Conservation (phyloP, 352 stramenopile genomes). For the Hyaloperonospora brassicae region DNA sequence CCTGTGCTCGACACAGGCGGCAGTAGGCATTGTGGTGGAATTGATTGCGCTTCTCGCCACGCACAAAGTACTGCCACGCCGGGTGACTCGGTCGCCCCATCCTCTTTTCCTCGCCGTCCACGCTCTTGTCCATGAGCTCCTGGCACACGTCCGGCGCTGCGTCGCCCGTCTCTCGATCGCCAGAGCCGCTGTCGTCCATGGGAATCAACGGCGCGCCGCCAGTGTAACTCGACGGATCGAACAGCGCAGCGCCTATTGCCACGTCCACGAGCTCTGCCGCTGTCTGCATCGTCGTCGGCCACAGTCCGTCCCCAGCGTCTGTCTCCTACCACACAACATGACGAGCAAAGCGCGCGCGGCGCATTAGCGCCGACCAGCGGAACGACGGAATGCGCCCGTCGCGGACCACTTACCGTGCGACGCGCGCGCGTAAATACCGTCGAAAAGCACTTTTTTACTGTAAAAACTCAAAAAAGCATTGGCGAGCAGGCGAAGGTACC, state of each 20-base stretch:
- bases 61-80: constrained; percentile 63
- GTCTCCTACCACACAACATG: no score
- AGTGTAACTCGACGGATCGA: constrained; percentile 46
- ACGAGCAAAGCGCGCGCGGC: no score
- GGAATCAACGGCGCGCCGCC: constrained; percentile 34
- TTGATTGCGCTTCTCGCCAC: constrained; percentile 63
- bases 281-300: background rate
- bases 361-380: no score
- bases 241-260: constrained; percentile 23
- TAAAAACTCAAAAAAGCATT: no score
- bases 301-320: no score
- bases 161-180: no score
- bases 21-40: constrained; percentile 83
- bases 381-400: no score
- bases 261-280: constrained; percentile 13
- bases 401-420: no score
- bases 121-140: constrained; percentile 7
- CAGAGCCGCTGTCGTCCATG: constrained; percentile 6
- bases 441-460: no score
- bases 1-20: constrained; percentile 55
- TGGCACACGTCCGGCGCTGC: no score
- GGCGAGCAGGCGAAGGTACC: no score
- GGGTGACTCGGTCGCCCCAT: constrained; percentile 64
- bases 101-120: constrained; percentile 31
- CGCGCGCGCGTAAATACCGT: no score